Conservation (phyloP, 495 filamentous ascomycete species). For the Corynascus novoguineensis region DNA sequence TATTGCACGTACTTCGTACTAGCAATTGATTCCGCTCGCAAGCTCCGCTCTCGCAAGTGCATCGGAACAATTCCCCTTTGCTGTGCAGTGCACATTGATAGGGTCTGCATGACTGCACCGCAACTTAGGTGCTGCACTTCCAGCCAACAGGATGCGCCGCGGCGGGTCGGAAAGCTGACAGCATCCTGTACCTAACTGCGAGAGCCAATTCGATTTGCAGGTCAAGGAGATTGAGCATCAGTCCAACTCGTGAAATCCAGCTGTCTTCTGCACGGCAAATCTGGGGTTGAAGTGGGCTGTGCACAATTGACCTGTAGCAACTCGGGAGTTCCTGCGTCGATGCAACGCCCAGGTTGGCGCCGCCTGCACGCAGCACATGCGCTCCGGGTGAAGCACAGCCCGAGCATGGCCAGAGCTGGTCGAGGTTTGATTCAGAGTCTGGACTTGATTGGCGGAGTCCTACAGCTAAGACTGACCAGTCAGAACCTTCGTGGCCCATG, state of each 20-base stretch:
- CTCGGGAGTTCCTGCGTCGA: conserved; percentile 24
- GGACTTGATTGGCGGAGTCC: no score
- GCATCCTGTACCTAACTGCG: not conserved
- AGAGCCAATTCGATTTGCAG: conserved; percentile 11
- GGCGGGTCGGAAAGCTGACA: not conserved
- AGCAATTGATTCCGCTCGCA: not conserved
- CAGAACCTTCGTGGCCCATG: no score
- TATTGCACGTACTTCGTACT: no score
- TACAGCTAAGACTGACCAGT: no score
- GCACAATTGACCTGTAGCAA: conserved; percentile 2
- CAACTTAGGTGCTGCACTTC: not conserved
- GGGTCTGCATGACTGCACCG: not conserved
- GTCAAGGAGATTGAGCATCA: not conserved
- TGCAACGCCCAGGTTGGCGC: conserved; percentile 14
- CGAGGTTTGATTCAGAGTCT: no score
- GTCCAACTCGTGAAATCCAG: not conserved
- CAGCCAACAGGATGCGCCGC: not conserved
- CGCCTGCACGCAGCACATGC: conserved; percentile 2
- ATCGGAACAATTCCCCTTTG: not conserved
- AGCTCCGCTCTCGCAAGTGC: not conserved
- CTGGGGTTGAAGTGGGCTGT: not conserved
- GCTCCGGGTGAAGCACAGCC: not conserved
- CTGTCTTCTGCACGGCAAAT: conserved; percentile 1
- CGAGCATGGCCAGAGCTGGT: not conserved
- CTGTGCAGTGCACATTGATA: not conserved